Conservation (phyloP, 768 basidiomycete genomes). For the Kwoniella dejecticola region DNA sequence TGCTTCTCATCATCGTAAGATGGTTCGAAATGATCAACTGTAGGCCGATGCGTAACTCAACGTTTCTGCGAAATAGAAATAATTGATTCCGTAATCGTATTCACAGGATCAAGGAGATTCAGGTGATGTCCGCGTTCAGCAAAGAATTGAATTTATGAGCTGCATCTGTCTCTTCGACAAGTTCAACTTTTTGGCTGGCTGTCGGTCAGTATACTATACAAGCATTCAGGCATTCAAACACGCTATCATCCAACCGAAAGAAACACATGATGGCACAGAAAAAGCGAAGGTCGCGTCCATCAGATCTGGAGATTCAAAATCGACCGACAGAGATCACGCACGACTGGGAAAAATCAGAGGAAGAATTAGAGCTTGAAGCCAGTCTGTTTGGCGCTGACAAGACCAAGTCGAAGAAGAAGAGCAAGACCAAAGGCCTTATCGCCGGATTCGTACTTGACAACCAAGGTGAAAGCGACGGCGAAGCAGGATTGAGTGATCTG, state of each 20-base stretch:
- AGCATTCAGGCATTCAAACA: too few species aligned
- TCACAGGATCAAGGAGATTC: too few species aligned
- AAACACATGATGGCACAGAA: slow-evolving; percentile 19
- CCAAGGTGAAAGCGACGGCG: slow-evolving; percentile 11
- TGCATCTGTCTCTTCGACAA: too few species aligned
- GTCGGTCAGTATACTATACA: too few species aligned
- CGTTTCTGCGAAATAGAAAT: too few species aligned
- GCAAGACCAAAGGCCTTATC: background rate
- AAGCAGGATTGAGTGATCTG: slow-evolving; percentile 23
- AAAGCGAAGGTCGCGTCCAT: slow-evolving; percentile 14
- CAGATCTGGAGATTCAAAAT: background rate
- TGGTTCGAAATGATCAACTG: too few species aligned
- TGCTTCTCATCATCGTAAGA: background rate
- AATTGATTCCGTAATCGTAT: too few species aligned
- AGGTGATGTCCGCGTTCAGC: too few species aligned
- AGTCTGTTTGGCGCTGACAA: slow-evolving; percentile 47
- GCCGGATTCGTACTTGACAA: background rate
- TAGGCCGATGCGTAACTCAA: too few species aligned
- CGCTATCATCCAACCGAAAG: too few species aligned
- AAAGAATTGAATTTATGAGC: too few species aligned
- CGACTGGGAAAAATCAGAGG: slow-evolving; percentile 49
- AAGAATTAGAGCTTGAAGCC: slow-evolving; percentile 53
- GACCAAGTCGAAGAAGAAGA: slow-evolving; percentile 24
- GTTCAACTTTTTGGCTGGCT: too few species aligned
- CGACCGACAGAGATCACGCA: slow-evolving; percentile 8